These are phyloP conservation scores for Pichia sp. DNA, from an alignment of 1,139 yeast genomes.

Conservation along the genomic window DNA sequence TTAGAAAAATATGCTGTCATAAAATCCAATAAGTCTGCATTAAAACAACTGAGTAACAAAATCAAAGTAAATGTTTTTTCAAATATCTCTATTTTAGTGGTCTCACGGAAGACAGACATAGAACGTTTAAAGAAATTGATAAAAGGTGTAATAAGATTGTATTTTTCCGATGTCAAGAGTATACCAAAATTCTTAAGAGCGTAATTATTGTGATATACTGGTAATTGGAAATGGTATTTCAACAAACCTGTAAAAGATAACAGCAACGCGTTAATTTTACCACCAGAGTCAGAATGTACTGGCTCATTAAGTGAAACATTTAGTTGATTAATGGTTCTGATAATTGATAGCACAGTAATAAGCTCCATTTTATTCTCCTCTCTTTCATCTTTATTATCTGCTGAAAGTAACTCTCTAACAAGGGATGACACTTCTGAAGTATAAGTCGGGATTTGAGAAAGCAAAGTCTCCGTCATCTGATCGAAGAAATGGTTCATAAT, in stretches of 20 bases:
- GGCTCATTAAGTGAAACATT: slow-evolving; percentile 9
- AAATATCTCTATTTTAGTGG: slow-evolving; percentile 18
- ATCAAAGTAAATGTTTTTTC: slow-evolving; percentile 18
- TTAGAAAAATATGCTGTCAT: not conserved
- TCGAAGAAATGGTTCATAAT: too few species aligned
- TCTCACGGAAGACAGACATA: slow-evolving; percentile 13
- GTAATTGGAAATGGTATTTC: slow-evolving; percentile 26
- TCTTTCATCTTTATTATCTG: not conserved
- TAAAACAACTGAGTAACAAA: slow-evolving; percentile 18
- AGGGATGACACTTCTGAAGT: not conserved
- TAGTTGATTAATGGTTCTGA: slow-evolving; percentile 16
- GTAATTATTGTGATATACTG: slow-evolving; percentile 19
- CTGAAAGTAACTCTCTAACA: not conserved
- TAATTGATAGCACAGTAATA: slow-evolving; percentile 20
- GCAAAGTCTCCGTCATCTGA: too few species aligned
- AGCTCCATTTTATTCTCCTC: slow-evolving; percentile 22
- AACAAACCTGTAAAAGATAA: slow-evolving; percentile 18
- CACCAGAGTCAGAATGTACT: slow-evolving; percentile 10
- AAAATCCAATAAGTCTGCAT: slow-evolving; percentile 13
- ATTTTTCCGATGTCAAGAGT: slow-evolving; percentile 14
- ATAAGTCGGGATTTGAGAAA: slow-evolving; percentile 1
- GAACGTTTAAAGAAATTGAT: slow-evolving; percentile 12
- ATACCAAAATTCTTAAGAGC: slow-evolving; percentile 24
- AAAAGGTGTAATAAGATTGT: slow-evolving; percentile 16
- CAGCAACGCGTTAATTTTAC: slow-evolving; percentile 13